A percentile compares a stretch with the other conserved stretches of the same genome.
Evolutionary conservation across 176 grass and related monocot species (phyloP).

Genomic region (Tillandsia leiboldiana): DNA sequence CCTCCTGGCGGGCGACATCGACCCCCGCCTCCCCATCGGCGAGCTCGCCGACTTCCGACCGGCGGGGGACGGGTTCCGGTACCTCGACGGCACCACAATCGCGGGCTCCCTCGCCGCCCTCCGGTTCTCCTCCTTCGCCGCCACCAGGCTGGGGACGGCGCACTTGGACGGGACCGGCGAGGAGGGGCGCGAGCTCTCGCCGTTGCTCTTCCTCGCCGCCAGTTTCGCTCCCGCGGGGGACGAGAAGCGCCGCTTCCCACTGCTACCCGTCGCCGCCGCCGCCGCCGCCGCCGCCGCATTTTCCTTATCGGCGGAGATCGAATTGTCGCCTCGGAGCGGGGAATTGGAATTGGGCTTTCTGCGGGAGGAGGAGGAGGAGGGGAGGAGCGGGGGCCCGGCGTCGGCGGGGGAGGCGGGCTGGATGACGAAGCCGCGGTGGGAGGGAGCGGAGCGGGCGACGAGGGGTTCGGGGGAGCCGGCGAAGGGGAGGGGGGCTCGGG

Average conservation of each 20-base stretch:
- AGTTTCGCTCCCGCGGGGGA: constrained; percentile 39
- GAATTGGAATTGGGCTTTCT: not conserved
- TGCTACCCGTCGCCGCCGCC: not conserved
- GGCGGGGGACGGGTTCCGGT: constrained; percentile 56
- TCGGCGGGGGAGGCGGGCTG: constrained; percentile 40
- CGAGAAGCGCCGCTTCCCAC: constrained; percentile 42
- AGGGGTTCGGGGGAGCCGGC: constrained; percentile 45
- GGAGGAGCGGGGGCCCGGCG: constrained; percentile 53
- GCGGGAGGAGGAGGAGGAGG: constrained; percentile 29
- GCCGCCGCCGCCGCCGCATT: constrained; percentile 14
- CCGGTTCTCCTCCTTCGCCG: constrained; percentile 69
- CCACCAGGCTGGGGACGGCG: constrained; percentile 58
- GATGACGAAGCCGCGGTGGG: constrained; percentile 51
- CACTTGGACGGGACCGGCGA: constrained; percentile 83
- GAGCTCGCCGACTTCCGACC: constrained; percentile 34
- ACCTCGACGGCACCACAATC: constrained; percentile 71
- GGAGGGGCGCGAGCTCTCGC: constrained; percentile 29
- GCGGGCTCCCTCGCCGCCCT: constrained; percentile 45
- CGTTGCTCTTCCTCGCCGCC: constrained; percentile 11
- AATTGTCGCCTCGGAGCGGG: not conserved
- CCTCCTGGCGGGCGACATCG: constrained; percentile 44
- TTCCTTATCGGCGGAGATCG: constrained; percentile 46
- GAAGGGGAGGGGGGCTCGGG: constrained; percentile 31
- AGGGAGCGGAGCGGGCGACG: constrained; percentile 33
- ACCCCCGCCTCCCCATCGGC: constrained; percentile 38